Evolutionary conservation across 164 flowering plant species (phyloP), one percentile per base, ranked within the genome.

Genomic region (Protea cynaroides): DNA sequence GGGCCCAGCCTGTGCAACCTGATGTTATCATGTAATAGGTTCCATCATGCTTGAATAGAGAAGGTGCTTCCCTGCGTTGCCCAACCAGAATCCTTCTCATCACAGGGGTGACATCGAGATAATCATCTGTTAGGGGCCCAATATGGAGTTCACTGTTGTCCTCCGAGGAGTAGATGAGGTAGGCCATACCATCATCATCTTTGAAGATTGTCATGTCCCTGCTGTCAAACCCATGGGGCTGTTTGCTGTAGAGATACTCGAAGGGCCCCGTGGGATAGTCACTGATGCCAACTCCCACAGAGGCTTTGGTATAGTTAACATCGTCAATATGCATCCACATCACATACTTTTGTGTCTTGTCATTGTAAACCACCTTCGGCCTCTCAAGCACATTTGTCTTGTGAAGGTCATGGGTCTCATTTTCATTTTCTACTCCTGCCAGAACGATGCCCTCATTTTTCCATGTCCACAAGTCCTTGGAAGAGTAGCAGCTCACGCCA

Each of bases 311-410:
- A 77, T 95, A 95, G 81, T 92, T 95, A 56, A 71, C 77, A 80
- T 92, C 84, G 51, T 95, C 99, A 23, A 95, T 81, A 64, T 95
- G 99, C 97, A 95, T 95, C 99, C 97, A 95, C 99, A 95, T 95
- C 17, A 95, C 95, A 59, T 92, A 95, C 65, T 92, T 87, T 23
- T 75, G 69, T 0, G 92, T 89, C 69, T 68, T 80, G 23, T 82
- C 84, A 56, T 95, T 95, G 83, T 84, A 90, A 23, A 95, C 70
- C 25, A 95, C 98, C 77, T 95, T 92, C 18, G 99, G 97, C 79
- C 99, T 82, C 86, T 95, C 99, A 3, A 92, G 94, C 44, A 95
- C 99, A 50, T 95, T 92, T 43, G 75, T 77, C 64, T 77, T 81
- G 74, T 95, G 81, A 51, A 95, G 87, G 80, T 95, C 99, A 67